Base-by-base conservation (phyloP, 2,329 filamentous ascomycete species). In the Microthyrium microscopicum region DNA sequence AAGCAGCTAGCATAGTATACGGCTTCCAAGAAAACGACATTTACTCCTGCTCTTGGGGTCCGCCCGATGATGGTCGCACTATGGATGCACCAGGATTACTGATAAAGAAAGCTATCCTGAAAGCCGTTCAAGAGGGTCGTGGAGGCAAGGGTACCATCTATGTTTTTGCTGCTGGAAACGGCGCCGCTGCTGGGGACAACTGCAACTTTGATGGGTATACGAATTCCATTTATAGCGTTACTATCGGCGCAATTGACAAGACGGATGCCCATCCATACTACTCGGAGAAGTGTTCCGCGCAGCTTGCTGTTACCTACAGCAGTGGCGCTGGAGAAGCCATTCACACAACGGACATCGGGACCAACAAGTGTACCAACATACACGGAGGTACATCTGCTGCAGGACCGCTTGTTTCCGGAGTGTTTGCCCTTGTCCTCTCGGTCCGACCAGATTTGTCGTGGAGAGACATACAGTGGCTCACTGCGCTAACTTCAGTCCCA, bases 181-280 rank as follows among this genome's bases (percentile, higher is more conserved):
- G 89, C 37, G 91, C 87, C 7, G 63, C 66, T 3, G 72, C 64
- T 42, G 85, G 81, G 29, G 89, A 98, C 54, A 95, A 98, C 57
- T 98, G 89, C 67, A 98, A 98, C 54, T 98, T 98, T 52, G 89
- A 98, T 51, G 89, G 89, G 25, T 98, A 98, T 57, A 98, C 89
- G 39, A 98, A 98, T 62, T 94, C 85, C 51, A 98, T 98, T 46
- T 98, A 95, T 65, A 94, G 84, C 53, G 89, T 98, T 46, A 93
- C 85, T 0, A 84, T 98, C 13, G 89, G 89, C 24, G 87, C 87
- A 21, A 77, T 98, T 40, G 85, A 94, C 52, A 69, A 82, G 38
- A 73, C 78, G 43, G 85, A 87, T 25, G 57, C 70, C n/a, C 87
- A 95, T 50, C 85, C 89, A 0, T 89, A 87, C 53, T 98, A 98